Percentiles rank a stretch among this genome's conserved stretches.
These are phyloP conservation scores for Phialophora expanda DNA, from an alignment of 2,329 filamentous ascomycete species.

Conservation along the genomic window DNA sequence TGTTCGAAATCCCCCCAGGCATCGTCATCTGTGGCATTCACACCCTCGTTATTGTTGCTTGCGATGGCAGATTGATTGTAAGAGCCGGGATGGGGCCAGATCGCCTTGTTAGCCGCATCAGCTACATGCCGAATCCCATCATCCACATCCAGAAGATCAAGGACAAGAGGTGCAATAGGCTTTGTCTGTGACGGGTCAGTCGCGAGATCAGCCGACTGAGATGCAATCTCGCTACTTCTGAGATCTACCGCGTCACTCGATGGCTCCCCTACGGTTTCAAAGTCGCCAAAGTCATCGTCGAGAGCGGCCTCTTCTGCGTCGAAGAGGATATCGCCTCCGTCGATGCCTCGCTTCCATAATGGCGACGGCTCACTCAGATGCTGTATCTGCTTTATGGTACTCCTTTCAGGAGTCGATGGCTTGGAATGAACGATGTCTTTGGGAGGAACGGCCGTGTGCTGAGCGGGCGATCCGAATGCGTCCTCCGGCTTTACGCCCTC, in stretches of 20 bases:
- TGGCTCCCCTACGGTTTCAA: conserved; percentile 60
- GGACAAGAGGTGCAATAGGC: neutral
- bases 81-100: neutral
- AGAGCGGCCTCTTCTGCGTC: conserved; percentile 64
- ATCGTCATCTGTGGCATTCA: conserved; percentile 42
- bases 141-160: conserved; percentile 10
- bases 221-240: neutral
- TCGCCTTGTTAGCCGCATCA: neutral
- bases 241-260: neutral
- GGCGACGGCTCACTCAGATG: conserved; percentile 8
- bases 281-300: conserved; percentile 65
- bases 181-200: neutral
- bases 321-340: conserved; percentile 63
- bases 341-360: conserved; percentile 29
- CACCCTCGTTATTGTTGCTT: neutral
- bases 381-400: neutral
- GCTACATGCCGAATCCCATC: neutral
- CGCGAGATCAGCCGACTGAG: neutral
- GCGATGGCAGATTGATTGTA: neutral
- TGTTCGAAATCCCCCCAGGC: conserved; percentile 55
- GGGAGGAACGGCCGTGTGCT: neutral
- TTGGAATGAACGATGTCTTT: neutral
- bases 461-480: neutral
- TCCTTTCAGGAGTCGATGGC: neutral
- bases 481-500: neutral